Base-by-base conservation (phyloP, 2,329 filamentous ascomycete species). In the Sporothrix schenckii region DNA sequence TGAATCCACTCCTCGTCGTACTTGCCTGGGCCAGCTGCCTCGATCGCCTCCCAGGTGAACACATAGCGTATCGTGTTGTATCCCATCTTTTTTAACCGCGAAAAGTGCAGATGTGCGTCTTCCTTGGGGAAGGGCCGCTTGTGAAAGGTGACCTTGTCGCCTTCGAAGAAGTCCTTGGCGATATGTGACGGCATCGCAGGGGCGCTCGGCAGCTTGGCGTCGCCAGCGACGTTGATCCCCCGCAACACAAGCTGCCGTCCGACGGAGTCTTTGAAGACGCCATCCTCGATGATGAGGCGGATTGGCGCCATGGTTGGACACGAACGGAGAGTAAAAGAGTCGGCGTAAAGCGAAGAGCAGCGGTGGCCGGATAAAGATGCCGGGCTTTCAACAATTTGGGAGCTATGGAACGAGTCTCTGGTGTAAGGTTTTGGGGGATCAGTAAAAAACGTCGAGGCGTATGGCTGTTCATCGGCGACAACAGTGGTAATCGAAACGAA, bases 31-130 rank as follows among this genome's bases (percentile, higher is more conserved):
- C 94, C 94, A 0, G 89, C 89, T 71, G 95, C 91, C 81, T 99
- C 95, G 78, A 99, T 91, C n/a, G 95, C 94, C 80, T 99, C 95
- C 95, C 95, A 99, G 0, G 95, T 98, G 78, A 98, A 99, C 75
- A 99, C 85, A 80, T 99, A 99, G 77, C 95, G 88, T 75, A 99
- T 94, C 0, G 92, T 94, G 80, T 98, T 99, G 85, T 97, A 99
- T 16, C 95, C 95, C 84, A 91, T 97, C 76, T 91, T 90, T 76
- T 91, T 92, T 74, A 99, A 81, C 56, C 94, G 87, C 14, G 92
- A 87, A 79, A 99, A 97, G 79, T 99, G 95, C 19, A 87, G 84
- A 76, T 92, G 90, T 0, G 95, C 93, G 74, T 97, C 92, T 66
- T 92, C 88, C 63, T 92, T 85, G 3, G 90, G 84, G 75, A 99